Evolutionary conservation across 2,329 filamentous ascomycete species (phyloP), one percentile per base, ranked within the genome.

Genomic region (Penicillium hordei): DNA sequence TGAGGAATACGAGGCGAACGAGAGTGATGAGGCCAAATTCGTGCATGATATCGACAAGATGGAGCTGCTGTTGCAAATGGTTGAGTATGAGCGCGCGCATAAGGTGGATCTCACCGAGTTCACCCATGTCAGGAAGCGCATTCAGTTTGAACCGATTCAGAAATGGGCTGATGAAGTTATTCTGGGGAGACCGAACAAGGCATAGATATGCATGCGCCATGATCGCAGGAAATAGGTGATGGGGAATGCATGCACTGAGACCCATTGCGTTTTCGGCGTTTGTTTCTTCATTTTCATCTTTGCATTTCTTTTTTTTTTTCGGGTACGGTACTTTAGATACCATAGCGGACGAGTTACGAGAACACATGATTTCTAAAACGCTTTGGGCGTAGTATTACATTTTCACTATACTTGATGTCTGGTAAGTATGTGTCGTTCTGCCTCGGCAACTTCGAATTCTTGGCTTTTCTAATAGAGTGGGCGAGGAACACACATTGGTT

Each of bases 11-110:
- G 94, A 99, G 76, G 91, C 94, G 67, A 87, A 86, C 19, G 70
- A 88, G 77, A 97, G 94, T 9, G 78, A 88, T 15, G 93, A 99
- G 72, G 90, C 89, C 65, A 82, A 87, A 60, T 97, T 93, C 63
- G 94, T 99, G 43, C 94, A 99, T 74, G 94, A 99, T 73, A 86
- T 99, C 58, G 94, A 99, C 78, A 97, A 97, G 86, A 87, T 99
- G 75, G 94, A 99, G 79, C 80, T 99, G 64, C 78, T 99, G 60
- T 79, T 96, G 70, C 94, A 99, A 79, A 97, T 97, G 90, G 80
- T 96, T 31, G 94, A 99, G 76, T 99, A 99, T 71, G 94, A 99
- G 83, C 88, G 89, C 68, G 78, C 82, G 13, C 81, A 85, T 49
- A 77, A 86, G 62, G 74, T 91, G 39, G 91, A 97, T 73, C 78